Evolutionary conservation across 2,329 filamentous ascomycete genomes (phyloP), one percentile per base, ranked within the genome.

Genomic region (Lachnellula hyalina): DNA sequence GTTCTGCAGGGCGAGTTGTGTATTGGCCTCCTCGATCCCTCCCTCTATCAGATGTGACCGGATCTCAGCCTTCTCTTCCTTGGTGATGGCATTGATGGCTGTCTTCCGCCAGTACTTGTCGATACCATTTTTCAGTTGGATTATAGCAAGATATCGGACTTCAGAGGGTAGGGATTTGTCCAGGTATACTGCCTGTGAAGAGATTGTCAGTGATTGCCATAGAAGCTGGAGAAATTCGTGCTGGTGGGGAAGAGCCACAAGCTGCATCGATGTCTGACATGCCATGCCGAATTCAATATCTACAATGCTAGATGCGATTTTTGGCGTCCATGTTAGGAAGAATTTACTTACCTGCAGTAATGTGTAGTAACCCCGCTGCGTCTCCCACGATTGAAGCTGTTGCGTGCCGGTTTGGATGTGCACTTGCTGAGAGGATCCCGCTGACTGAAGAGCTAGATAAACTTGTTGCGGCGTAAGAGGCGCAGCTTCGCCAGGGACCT

Each of bases 51-150:
- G 76, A 23, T 86, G 82, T 4, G 82, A 81, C 49, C 93, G 85
- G 52, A 99, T 94, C 38, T 80, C 69, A 9, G 80, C 75, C 71
- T 94, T 96, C 68, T 96, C 89, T 19, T 87, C 81, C 28, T 82
- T 81, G 68, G 86, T 84, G 54, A 87, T 81, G 49, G 89, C 84
- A 35, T 88, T 89, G 68, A 28, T 69, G 49, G 54, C 72, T 63
- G 35, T 74, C 68, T 79, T 90, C 68, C 94, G 82, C 94, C 94
- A 99, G 72, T 91, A 90, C 69, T 87, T 91, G 70, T 97, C 93
- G 71, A 97, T 92, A 53, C 92, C 94, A 71, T 97, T 96, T 71
- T 97, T 97, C 52, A 99, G 79, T 69, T 96, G 89, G 63, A 97
- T 96, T 55, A 97, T 84, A 52, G 93, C 89, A 11, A 96, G 84